These are phyloP conservation scores for Volvox africanus DNA, from an alignment of 139 green algal genomes.

Conservation along the genomic window DNA sequence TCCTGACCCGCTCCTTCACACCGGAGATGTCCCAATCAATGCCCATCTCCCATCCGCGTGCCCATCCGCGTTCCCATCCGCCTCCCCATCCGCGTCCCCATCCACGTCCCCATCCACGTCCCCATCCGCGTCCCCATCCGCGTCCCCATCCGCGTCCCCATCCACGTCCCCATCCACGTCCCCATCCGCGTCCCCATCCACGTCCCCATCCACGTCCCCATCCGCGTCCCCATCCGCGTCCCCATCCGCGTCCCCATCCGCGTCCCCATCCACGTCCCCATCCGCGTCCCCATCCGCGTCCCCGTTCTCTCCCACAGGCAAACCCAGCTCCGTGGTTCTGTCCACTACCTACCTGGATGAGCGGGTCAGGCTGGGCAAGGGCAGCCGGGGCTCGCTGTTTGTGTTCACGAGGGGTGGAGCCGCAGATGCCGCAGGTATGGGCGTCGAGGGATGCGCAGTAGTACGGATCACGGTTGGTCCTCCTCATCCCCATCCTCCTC, in stretches of 20 bases:
- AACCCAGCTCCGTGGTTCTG: conserved; percentile 73
- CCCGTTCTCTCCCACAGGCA: conserved; percentile 44
- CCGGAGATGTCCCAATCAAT: too few relatives aligned
- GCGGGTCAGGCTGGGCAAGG: conserved; percentile 79
- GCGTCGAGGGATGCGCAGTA: too few relatives aligned
- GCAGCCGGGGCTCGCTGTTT: conserved; percentile 79
- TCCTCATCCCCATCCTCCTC: too few relatives aligned
- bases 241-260: too few relatives aligned
- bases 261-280: not conserved
- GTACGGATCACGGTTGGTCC: too few relatives aligned
- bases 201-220: too few relatives aligned
- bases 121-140: not conserved
- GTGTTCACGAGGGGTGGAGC: conserved; percentile 79
- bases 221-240: not conserved
- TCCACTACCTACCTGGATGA: conserved; percentile 88
- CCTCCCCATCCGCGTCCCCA: not conserved
- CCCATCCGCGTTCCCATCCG: too few relatives aligned
- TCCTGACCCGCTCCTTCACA: too few relatives aligned
- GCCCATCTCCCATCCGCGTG: not conserved
- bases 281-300: not conserved
- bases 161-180: too few relatives aligned
- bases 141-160: not conserved
- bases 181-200: not conserved
- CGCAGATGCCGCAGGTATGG: conserved; percentile 67
- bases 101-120: too few relatives aligned